A percentile compares a stretch with the other conserved stretches of the same genome.
Evolutionary conservation across 208 protist species (phyloP).

Genomic region (Leishmania tropica): DNA sequence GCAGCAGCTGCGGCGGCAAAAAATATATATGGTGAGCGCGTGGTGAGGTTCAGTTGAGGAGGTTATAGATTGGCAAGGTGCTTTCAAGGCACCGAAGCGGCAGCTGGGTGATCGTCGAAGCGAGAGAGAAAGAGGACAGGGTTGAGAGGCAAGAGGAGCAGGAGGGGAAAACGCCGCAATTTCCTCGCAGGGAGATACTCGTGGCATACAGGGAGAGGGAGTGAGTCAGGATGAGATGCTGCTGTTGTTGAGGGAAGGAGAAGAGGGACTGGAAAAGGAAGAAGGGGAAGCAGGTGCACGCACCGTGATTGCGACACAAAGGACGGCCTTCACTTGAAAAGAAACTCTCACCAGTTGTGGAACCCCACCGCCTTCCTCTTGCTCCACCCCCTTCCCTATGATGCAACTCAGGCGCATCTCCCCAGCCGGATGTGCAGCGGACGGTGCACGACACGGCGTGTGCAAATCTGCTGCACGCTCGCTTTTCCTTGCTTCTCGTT

Average conservation of each 20-base stretch:
- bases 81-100: not conserved
- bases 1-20: not conserved
- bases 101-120: not conserved
- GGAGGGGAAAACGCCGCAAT: not conserved
- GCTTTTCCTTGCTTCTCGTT: not conserved
- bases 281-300: not conserved
- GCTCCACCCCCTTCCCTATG: not conserved
- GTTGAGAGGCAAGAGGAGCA: not conserved
- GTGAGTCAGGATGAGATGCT: not conserved
- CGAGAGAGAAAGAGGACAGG: not conserved
- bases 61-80: not conserved
- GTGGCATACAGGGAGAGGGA: not conserved
- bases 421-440: not conserved
- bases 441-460: not conserved
- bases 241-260: not conserved
- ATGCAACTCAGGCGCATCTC: not conserved
- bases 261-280: not conserved
- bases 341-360: not conserved
- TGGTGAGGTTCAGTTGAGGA: not conserved
- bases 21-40: not conserved
- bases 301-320: not conserved
- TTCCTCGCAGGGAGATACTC: not conserved
- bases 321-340: not conserved
- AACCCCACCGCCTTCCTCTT: not conserved
- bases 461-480: not conserved